Base-by-base conservation (phyloP, 805 yeast species). In the Blastobotrys terrestris region DNA sequence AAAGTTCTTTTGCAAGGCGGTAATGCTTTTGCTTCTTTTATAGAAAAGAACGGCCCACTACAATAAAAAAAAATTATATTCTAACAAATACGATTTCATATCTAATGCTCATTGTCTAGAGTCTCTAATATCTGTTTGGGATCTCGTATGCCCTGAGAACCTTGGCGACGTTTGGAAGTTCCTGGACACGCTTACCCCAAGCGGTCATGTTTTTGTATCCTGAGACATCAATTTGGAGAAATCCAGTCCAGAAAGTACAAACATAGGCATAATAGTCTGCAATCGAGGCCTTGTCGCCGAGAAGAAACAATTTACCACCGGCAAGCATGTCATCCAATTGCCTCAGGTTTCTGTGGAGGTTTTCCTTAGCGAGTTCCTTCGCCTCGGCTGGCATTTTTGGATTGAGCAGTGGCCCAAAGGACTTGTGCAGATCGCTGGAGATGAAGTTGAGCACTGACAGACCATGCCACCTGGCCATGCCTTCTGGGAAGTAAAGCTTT, bases 231-330 rank as follows among this genome's bases (percentile, higher is more conserved):
- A 26, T 11, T 11, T 26, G 35, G 35, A 26, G 11, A 5, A 26
- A 11, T 11, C 35, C 35, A 5, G 35, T 26, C 58, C 58, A 55
- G 51, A 44, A 46, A 46, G 55, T 20, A 15, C 44, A 19, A 11
- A 48, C 52, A 14, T 49, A 49, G 15, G 56, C 53, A 39, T 53
- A 53, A 21, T 50, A 3, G 40, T 55, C 58, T 15, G 52, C 48
- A 46, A 39, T 47, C 11, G 54, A 43, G 40, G 49, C 44, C 52
- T 55, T 46, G 46, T 43, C 46, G 31, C 54, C 58, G 35, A 26
- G 35, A 18, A 55, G 48, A 39, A 46, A 26, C 35, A 6, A 11
- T 11, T 26, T 26, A 11, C 35, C n/a, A n/a, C n/a, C 35, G 35
- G 5, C 35, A 26, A 26, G 35, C 35, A 26, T 26, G 35, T 26